phyloP scores from a whole-genome alignment of 1,284 basidiomycete species.

The Gomphus bonarii region DNA sequence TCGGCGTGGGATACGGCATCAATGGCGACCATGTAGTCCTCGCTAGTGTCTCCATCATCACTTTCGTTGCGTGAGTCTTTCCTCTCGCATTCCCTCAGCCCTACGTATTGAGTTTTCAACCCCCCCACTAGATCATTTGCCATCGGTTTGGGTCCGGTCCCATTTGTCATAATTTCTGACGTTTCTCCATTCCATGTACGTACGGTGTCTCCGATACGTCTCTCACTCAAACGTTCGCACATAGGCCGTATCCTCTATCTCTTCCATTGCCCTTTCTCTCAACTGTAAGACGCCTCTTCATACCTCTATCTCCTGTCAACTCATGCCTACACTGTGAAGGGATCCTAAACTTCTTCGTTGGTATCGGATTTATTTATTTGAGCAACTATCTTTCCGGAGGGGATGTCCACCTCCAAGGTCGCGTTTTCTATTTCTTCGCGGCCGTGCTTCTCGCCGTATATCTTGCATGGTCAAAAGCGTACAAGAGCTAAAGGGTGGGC shows the following conservation, averaged over 20 bases:
- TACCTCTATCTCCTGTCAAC: background rate
- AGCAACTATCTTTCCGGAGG: slow-evolving; percentile 62
- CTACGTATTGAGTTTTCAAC: background rate
- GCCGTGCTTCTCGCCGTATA: slow-evolving; percentile 26
- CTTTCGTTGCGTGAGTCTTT: slow-evolving; percentile 69
- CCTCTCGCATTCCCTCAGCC: background rate
- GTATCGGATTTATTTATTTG: slow-evolving; percentile 73
- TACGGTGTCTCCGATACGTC: slow-evolving; percentile 12
- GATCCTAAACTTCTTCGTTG: slow-evolving; percentile 77
- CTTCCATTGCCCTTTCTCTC: slow-evolving; percentile 73
- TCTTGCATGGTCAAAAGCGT: slow-evolving; percentile 7
- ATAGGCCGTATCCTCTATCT: slow-evolving; percentile 76
- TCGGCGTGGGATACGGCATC: slow-evolving; percentile 65
- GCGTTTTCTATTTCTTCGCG: slow-evolving; percentile 77
- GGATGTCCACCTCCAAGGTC: slow-evolving; percentile 56
- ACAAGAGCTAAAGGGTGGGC: background rate
- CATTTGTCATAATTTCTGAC: slow-evolving; percentile 90
- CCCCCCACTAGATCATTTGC: slow-evolving; percentile 65
- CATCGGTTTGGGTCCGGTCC: slow-evolving; percentile 83
- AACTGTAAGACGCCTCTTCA: slow-evolving; percentile 48
- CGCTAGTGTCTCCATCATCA: slow-evolving; percentile 68
- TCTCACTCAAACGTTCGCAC: background rate
- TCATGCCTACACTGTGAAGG: slow-evolving; percentile 30
- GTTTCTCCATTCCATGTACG: slow-evolving; percentile 71
- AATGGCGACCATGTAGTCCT: slow-evolving; percentile 48